Evolutionary conservation across 2,329 filamentous ascomycete genomes (phyloP).

Genomic region (Colletotrichum lentis): DNA sequence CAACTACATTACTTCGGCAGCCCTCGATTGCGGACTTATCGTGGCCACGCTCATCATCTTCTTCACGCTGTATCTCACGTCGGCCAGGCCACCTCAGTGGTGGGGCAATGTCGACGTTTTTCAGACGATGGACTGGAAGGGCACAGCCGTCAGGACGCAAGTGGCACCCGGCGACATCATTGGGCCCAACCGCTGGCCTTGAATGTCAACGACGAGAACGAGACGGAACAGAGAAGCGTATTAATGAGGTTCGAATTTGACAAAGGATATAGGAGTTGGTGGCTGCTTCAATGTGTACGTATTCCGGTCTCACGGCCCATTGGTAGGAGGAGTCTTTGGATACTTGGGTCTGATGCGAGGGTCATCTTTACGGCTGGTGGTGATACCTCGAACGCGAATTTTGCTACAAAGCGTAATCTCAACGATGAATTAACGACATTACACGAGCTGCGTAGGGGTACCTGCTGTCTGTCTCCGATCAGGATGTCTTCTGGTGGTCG

Average conservation of each 20-base stretch:
- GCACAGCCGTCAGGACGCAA: slow-evolving; percentile 53
- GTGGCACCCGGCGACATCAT: slow-evolving; percentile 58
- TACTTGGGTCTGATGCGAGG: slow-evolving; percentile 23
- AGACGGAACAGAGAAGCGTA: neutral
- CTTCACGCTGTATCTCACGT: slow-evolving; percentile 70
- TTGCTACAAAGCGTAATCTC: slow-evolving; percentile 17
- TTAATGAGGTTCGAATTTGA: slow-evolving; percentile 27
- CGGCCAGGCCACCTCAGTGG: slow-evolving; percentile 65
- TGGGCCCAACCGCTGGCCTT: slow-evolving; percentile 60
- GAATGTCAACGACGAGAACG: slow-evolving; percentile 18
- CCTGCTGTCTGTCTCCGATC: neutral
- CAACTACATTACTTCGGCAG: slow-evolving; percentile 78
- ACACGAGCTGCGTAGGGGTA: neutral
- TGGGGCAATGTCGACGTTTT: slow-evolving; percentile 64
- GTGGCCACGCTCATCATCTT: slow-evolving; percentile 75
- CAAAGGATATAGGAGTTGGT: slow-evolving; percentile 28
- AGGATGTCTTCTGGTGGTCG: neutral
- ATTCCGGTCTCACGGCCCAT: slow-evolving; percentile 13
- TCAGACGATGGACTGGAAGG: slow-evolving; percentile 57
- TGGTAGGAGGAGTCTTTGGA: slow-evolving; percentile 24
- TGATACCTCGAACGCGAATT: slow-evolving; percentile 34
- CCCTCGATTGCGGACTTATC: slow-evolving; percentile 73
- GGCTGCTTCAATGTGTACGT: slow-evolving; percentile 21
- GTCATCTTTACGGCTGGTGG: slow-evolving; percentile 25
- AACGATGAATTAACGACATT: slow-evolving; percentile 20